Evolutionary conservation across 2,329 filamentous ascomycete genomes (phyloP), one percentile per base, ranked within the genome.

Genomic region (Catunica adiposa): DNA sequence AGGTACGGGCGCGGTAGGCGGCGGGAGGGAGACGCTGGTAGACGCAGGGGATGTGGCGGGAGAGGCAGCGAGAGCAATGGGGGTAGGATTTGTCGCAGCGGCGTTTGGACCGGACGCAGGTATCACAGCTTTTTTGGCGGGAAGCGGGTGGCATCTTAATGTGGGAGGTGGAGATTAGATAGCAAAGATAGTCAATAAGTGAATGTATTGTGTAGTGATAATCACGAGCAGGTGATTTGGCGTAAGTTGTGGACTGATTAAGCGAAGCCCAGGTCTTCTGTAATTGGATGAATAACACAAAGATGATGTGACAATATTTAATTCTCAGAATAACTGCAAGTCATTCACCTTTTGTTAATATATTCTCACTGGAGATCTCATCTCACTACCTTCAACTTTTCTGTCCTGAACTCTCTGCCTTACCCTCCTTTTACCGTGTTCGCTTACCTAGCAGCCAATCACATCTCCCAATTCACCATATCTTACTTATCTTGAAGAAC

Each of bases 51-150:
- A 44, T 7, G 20, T 44, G 40, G 20, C 40, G 40, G 4, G 40
- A n/a, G 40, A 64, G 64, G 61, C 71, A 74, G 53, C 71, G 69
- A 22, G 66, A 66, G 62, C 71, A 74, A 48, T 64, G 63, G 15
- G 72, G 71, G 7, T 63, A 64, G 48, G 63, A 66, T 66, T 73
- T 73, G 62, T 74, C 71, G 63, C 72, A 74, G 58, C 71, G 68
- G 52, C 71, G 66, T 63, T 74, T 74, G 62, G 70, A 68, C 54
- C 67, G 67, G 51, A 74, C 71, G 61, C 72, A 74, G 54, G 70
- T 67, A 60, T 73, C 71, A 66, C 71, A 74, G 65, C 70, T 73
- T 67, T 72, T 73, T 61, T 73, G 72, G 58, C 71, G 65, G 75
- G 68, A 79, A 46, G 68, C 66, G 4, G 8, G 20, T 44, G 40